phyloP scores from a whole-genome alignment of 2,329 filamentous ascomycete species.

The Ustulina deusta region DNA sequence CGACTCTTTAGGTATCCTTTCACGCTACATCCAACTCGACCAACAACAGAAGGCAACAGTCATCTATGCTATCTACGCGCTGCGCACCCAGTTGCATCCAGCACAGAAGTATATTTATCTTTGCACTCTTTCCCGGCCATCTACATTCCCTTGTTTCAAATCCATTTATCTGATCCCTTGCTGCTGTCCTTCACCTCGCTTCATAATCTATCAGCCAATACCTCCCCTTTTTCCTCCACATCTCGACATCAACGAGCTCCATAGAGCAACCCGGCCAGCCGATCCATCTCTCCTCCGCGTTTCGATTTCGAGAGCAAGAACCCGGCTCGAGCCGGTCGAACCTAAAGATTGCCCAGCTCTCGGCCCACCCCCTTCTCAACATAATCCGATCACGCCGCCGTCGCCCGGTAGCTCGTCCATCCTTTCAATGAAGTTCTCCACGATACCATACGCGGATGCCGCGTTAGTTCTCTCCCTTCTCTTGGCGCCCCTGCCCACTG shows the following conservation, averaged over 20 bases:
- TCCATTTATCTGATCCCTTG: conserved; percentile 7
- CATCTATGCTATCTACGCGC: background rate
- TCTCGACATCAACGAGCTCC: conserved; percentile 10
- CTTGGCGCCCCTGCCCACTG: conserved; percentile 53
- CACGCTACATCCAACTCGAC: background rate
- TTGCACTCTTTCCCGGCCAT: background rate
- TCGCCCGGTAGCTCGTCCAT: background rate
- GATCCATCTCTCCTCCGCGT: background rate
- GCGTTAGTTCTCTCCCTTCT: conserved; percentile 55
- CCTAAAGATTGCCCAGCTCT: background rate
- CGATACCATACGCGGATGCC: conserved; percentile 51
- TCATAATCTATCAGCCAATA: conserved; percentile 6
- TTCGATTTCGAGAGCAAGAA: conserved; percentile 3
- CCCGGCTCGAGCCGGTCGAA: background rate
- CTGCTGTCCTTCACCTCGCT: conserved; percentile 17
- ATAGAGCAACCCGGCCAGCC: conserved; percentile 3
- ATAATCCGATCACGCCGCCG: background rate
- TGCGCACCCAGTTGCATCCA: background rate
- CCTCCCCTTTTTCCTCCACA: background rate
- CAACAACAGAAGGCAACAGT: conserved; percentile 2
- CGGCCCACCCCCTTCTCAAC: background rate
- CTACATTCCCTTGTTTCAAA: conserved; percentile 22
- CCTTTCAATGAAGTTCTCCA: conserved; percentile 55
- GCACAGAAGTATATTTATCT: background rate
- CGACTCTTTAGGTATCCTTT: too few species aligned